A percentile compares a stretch with the other conserved stretches of the same genome.
Conservation (phyloP, 805 yeast species). For the Schizosaccharomyces cryophilus region DNA sequence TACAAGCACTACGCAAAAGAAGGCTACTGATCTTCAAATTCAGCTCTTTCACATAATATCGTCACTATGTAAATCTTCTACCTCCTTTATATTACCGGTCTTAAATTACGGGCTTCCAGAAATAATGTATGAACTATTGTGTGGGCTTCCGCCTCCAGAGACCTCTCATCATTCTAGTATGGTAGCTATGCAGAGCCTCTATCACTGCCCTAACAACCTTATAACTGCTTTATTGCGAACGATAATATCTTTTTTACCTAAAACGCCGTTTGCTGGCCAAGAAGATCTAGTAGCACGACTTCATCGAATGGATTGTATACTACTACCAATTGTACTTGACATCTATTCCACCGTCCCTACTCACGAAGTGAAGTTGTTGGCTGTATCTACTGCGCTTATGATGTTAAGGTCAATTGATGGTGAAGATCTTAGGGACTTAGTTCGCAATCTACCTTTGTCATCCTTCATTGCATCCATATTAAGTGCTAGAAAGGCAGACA, state of each 20-base stretch:
- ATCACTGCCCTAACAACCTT: neutral
- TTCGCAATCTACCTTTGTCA: neutral
- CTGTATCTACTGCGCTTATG: neutral
- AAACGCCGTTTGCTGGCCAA: neutral
- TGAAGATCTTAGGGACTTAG: neutral
- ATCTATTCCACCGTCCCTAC: neutral
- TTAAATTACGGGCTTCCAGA: neutral
- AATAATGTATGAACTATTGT: neutral
- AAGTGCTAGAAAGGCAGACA: neutral
- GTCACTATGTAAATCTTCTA: neutral
- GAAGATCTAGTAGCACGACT: neutral
- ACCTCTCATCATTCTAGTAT: neutral
- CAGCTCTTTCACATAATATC: neutral
- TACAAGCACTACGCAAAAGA: conserved; percentile 6
- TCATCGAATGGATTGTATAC: neutral
- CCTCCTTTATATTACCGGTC: neutral
- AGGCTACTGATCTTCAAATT: conserved; percentile 1
- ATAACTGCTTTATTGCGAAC: neutral
- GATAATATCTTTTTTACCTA: neutral
- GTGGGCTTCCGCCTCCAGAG: neutral
- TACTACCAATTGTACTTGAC: neutral
- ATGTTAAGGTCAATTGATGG: neutral
- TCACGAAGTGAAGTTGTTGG: neutral
- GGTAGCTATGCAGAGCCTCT: neutral
- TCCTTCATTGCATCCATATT: neutral